Evolutionary conservation across 129 eudicot genomes (phyloP).

Genomic region (Ambrosia artemisiifolia): DNA sequence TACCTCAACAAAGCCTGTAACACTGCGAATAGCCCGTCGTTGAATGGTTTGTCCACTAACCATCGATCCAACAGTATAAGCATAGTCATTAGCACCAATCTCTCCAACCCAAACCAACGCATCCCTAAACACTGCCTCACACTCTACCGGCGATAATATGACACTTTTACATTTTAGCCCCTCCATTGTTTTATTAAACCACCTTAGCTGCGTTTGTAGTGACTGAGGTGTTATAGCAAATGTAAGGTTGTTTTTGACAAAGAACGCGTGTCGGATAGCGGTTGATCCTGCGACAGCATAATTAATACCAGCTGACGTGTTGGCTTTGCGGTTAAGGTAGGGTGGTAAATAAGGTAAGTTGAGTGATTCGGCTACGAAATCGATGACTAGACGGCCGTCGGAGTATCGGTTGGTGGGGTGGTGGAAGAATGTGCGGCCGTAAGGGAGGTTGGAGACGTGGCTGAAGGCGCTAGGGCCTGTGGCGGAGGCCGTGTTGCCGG

Average conservation of each 20-base stretch:
- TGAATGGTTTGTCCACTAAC: slow-evolving; percentile 40
- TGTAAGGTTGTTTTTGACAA: slow-evolving; percentile 51
- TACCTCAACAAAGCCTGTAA: no score
- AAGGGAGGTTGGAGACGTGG: slow-evolving; percentile 63
- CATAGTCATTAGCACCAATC: no score
- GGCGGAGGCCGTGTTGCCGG: slow-evolving; percentile 69
- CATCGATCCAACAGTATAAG: slow-evolving; percentile 15
- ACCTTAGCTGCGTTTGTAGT: slow-evolving; percentile 49
- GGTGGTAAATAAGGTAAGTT: slow-evolving; percentile 65
- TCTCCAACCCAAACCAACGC: slow-evolving; percentile 17
- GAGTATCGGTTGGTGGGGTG: slow-evolving; percentile 79
- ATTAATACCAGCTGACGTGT: slow-evolving; percentile 44
- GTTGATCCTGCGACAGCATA: slow-evolving; percentile 80
- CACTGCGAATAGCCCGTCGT: slow-evolving; percentile 38
- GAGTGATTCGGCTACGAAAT: slow-evolving; percentile 53
- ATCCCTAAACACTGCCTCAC: slow-evolving; percentile 45
- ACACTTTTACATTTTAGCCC: slow-evolving; percentile 37
- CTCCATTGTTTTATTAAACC: slow-evolving; percentile 53
- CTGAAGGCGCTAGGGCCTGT: slow-evolving; percentile 61
- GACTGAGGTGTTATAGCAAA: slow-evolving; percentile 58
- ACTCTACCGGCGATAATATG: slow-evolving; percentile 23
- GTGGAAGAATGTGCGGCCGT: slow-evolving; percentile 77
- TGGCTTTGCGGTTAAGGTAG: slow-evolving; percentile 35
- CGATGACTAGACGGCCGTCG: slow-evolving; percentile 77
- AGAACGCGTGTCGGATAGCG: slow-evolving; percentile 60